Evolutionary conservation across 176 grass and related monocot species (phyloP).

Genomic region (Rhynchospora pubera): DNA sequence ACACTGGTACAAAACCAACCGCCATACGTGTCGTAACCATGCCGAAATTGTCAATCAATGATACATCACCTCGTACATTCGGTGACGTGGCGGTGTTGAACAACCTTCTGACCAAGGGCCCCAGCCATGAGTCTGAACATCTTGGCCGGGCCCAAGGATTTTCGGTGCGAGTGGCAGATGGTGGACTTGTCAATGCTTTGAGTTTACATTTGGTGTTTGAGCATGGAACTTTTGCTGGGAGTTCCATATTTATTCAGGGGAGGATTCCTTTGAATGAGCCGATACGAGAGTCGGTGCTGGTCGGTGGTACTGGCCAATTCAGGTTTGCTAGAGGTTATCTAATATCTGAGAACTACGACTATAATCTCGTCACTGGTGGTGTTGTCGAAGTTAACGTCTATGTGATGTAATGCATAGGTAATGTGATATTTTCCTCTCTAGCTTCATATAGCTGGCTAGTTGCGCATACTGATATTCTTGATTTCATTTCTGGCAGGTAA

Average conservation of each 20-base stretch:
- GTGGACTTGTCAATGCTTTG: constrained; percentile 32
- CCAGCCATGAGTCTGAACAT: not conserved
- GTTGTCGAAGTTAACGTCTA: constrained; percentile 46
- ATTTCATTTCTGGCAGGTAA: no score
- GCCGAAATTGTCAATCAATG: no score
- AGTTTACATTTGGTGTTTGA: constrained; percentile 33
- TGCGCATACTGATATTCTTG: no score
- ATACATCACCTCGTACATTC: no score
- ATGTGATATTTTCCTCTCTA: no score
- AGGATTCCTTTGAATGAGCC: constrained; percentile 27
- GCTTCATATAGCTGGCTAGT: no score
- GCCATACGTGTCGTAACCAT: constrained; percentile 18
- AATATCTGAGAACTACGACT: constrained; percentile 36
- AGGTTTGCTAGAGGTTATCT: constrained; percentile 33
- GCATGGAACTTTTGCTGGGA: constrained; percentile 32
- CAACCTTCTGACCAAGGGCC: not conserved
- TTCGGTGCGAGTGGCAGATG: constrained; percentile 21
- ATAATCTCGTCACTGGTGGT: constrained; percentile 34
- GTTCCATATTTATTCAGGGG: constrained; percentile 23
- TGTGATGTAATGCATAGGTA: not conserved
- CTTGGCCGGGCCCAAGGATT: not conserved
- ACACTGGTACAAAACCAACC: constrained; percentile 1
- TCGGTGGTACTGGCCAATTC: constrained; percentile 47
- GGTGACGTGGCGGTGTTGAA: no score
- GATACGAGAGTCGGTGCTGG: constrained; percentile 37